Percentiles rank a stretch among this genome's conserved stretches.
phyloP scores from a whole-genome alignment of 306 rosid genomes.

The Pterocarpus santalinus region DNA sequence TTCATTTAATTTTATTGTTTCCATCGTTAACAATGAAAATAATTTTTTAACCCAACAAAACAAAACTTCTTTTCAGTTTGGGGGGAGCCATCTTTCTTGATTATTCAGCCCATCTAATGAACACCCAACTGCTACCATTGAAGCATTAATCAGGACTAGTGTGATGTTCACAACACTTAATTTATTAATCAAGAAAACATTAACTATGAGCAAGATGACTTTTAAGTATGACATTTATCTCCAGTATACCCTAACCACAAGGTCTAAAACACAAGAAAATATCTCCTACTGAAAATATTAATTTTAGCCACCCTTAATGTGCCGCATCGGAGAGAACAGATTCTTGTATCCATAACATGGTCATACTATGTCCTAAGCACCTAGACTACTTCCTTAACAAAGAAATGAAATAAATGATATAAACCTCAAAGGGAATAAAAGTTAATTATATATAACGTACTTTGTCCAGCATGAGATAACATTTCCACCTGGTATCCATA shows the following conservation, averaged over 20 bases:
- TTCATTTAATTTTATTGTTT: too few species aligned
- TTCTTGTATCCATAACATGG: not conserved
- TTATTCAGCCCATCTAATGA: too few species aligned
- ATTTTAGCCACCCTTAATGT: not conserved
- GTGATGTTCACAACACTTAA: not conserved
- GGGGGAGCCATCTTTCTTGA: too few species aligned
- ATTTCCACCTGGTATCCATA: conserved; percentile 92
- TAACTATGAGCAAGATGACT: not conserved
- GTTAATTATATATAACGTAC: conserved; percentile 55
- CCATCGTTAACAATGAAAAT: too few species aligned
- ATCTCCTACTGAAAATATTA: not conserved
- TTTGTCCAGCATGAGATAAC: conserved; percentile 87
- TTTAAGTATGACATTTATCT: conserved; percentile 4
- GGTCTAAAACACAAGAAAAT: conserved; percentile 7
- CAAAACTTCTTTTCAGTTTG: too few species aligned
- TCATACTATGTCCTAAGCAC: conserved; percentile 20
- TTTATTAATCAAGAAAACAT: not conserved
- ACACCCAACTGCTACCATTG: not conserved
- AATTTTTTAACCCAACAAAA: too few species aligned
- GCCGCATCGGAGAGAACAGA: not conserved
- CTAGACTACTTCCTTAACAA: not conserved
- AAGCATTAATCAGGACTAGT: not conserved
- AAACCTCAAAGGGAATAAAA: conserved; percentile 14
- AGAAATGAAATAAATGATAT: not conserved
- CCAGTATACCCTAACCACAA: not conserved